Conservation (phyloP, 1,139 yeast genomes). For the Pneumocystis wakefieldiae region DNA sequence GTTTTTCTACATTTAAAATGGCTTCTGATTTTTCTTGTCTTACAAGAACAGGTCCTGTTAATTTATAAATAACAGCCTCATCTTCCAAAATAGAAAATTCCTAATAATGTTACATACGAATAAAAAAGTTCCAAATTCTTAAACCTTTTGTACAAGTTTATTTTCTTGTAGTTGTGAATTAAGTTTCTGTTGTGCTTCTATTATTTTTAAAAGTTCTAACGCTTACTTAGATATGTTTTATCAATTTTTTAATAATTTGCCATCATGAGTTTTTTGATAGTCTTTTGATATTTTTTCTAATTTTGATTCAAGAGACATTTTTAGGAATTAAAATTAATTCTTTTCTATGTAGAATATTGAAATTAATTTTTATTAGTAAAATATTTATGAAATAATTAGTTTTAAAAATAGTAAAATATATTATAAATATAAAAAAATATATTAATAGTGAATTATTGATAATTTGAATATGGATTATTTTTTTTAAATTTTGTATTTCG, state of each 20-base stretch:
- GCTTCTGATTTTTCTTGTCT: slow-evolving; percentile 1
- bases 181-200: neutral
- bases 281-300: slow-evolving; percentile 1
- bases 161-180: slow-evolving; percentile 1
- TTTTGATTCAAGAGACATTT: neutral
- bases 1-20: neutral
- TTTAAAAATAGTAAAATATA: too few species aligned
- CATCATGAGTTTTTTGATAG: neutral
- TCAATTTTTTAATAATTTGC: neutral
- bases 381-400: neutral
- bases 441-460: too few species aligned
- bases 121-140: neutral
- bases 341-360: neutral
- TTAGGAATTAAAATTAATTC: neutral
- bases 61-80: slow-evolving; percentile 1
- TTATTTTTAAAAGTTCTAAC: neutral
- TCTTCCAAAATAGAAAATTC: slow-evolving; percentile 1
- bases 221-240: neutral
- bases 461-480: too few species aligned
- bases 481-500: too few species aligned
- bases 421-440: too few species aligned
- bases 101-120: neutral
- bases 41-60: neutral
- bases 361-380: neutral
- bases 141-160: neutral